Evolutionary conservation across 176 grass and related monocot species (phyloP), one percentile per base, ranked within the genome.

Genomic region (Aegilops tauschii): DNA sequence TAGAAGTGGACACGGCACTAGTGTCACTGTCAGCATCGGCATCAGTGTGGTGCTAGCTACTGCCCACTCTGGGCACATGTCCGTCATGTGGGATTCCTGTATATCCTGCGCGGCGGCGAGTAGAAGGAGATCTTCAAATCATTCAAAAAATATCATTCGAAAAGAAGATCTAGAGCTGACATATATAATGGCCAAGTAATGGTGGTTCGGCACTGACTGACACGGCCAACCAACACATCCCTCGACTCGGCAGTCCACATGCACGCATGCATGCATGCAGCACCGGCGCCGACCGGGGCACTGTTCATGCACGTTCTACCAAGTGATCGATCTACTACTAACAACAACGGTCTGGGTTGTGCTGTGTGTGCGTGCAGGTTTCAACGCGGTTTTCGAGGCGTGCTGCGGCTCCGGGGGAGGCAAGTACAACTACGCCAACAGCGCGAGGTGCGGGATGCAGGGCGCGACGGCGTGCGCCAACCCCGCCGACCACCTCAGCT

Each of bases 401-500:
- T 93, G 92, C 92, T 93, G 92, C 66, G 88, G 92, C 0, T 80
- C 85, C 0, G 92, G 92, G 1, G 88, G 83, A 20, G 88, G 88
- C 79, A 88, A 88, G 79, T 93, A 59, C 88, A 93, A 93, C 92
- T 93, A 90, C 92, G 30, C 91, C 61, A 87, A 92, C 71, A 62
- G 17, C 21, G 81, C 82, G 71, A 23, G 90, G 56, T 94, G 93
- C 68, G 87, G 85, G 9, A 87, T 90, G 90, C 6, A 35, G 4
- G 90, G 90, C 39, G 82, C 87, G 3, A 29, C 58, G 30, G 87
- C 90, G 35, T 94, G 93, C 90, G 13, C 87, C 81, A 84, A 71
- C 66, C 89, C 90, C 34, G 73, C 93, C n/a, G 9, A 72, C 28
- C 83, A 92, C 58, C 81, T 94, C 61, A 94, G 90, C 93, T 94